Conservation (phyloP, 2,329 filamentous ascomycete genomes). For the Aspergillus bombycis region DNA sequence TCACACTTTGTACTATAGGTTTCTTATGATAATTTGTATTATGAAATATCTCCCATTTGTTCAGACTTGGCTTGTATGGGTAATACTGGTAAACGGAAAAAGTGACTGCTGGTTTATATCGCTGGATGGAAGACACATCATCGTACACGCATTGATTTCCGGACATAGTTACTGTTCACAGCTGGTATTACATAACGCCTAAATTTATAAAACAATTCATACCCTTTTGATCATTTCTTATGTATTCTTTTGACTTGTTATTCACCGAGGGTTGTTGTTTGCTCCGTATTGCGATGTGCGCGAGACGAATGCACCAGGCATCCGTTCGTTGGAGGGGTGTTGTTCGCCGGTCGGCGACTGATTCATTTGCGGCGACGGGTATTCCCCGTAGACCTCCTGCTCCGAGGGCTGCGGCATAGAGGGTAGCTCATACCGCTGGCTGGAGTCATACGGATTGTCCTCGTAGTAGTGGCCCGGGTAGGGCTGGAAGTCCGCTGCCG, state of each 20-base stretch:
- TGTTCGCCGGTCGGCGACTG: slow-evolving; percentile 4
- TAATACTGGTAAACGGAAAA: not conserved
- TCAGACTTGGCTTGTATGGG: too few species aligned
- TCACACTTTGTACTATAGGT: not conserved
- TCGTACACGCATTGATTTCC: slow-evolving; percentile 4
- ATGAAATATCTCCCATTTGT: not conserved
- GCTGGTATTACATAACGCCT: not conserved
- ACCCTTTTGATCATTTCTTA: not conserved
- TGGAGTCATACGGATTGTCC: slow-evolving; percentile 16
- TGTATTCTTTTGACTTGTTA: not conserved
- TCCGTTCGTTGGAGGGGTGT: slow-evolving; percentile 1
- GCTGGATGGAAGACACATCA: not conserved
- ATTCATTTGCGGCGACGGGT: slow-evolving; percentile 5
- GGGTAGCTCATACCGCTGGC: slow-evolving; percentile 20
- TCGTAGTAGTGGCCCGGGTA: slow-evolving; percentile 19
- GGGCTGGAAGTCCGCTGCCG: slow-evolving; percentile 13
- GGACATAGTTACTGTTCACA: not conserved
- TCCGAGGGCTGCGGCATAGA: slow-evolving; percentile 14
- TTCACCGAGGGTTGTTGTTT: not conserved
- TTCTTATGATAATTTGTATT: not conserved
- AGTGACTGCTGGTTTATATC: not conserved
- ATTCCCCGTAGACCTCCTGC: not conserved
- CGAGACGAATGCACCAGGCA: slow-evolving; percentile 12
- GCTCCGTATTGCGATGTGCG: not conserved
- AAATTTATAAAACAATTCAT: not conserved